phyloP scores from a whole-genome alignment of 2,329 filamentous ascomycete species.

The Arthrocladium fulminans region DNA sequence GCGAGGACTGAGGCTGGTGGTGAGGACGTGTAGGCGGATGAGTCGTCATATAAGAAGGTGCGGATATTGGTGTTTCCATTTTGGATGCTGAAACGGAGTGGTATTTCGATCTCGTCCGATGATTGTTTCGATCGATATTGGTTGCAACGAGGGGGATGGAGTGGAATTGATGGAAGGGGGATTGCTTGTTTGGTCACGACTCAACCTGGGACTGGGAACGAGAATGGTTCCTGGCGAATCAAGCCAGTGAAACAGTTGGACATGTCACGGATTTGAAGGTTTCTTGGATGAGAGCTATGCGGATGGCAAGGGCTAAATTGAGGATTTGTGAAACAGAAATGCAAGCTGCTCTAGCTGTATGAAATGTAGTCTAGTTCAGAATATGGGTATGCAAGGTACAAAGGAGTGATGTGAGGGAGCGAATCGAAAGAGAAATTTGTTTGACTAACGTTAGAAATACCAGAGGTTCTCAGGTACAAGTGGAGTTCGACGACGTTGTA shows the following conservation, averaged over 20 bases:
- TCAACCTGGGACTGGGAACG: not conserved
- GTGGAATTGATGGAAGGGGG: slow-evolving; percentile 1
- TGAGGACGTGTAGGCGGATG: not conserved
- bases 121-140: not conserved
- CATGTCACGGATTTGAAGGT: not conserved
- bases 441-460: not conserved
- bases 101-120: not conserved
- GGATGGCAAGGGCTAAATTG: not conserved
- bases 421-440: not conserved
- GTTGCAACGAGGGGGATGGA: not conserved
- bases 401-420: not conserved
- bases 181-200: not conserved
- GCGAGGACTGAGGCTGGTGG: slow-evolving; percentile 2
- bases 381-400: slow-evolving; percentile 1
- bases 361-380: not conserved
- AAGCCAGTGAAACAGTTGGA: slow-evolving; percentile 8
- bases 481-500: not conserved
- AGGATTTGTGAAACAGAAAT: slow-evolving; percentile 6
- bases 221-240: slow-evolving; percentile 23
- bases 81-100: slow-evolving; percentile 1
- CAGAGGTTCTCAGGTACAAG: not conserved
- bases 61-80: slow-evolving; percentile 7
- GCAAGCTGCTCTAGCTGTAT: not conserved
- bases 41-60: slow-evolving; percentile 1
- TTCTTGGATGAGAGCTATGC: slow-evolving; percentile 3